Evolutionary conservation across 331 rosid genomes (phyloP).

Genomic region (Quercus lobata): DNA sequence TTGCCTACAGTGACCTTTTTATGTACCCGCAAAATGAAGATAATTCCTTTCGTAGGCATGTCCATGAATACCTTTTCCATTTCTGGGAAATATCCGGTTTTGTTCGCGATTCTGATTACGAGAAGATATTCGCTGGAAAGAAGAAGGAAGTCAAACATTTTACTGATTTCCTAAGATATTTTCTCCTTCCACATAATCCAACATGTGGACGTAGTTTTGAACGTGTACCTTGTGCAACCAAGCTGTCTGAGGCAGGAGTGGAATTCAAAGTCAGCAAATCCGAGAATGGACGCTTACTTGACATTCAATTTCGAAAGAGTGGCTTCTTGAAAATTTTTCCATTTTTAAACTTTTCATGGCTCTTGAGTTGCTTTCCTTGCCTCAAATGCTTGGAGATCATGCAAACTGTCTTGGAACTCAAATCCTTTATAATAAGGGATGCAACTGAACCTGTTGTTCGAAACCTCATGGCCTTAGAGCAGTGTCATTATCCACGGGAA

Average conservation of each 20-base stretch:
- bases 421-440: background rate
- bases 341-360: background rate
- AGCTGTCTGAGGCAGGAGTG: background rate
- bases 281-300: background rate
- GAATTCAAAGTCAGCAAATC: background rate
- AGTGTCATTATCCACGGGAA: constrained; percentile 35
- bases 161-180: background rate
- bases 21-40: too few species aligned
- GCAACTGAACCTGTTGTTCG: constrained; percentile 1
- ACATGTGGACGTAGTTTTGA: background rate
- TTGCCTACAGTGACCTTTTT: too few species aligned
- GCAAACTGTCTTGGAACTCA: background rate
- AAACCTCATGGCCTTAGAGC: constrained; percentile 29
- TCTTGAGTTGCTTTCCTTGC: constrained; percentile 26
- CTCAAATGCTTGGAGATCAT: constrained; percentile 33
- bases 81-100: too few species aligned
- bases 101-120: too few species aligned
- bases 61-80: background rate
- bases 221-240: background rate
- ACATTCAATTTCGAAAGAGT: background rate
- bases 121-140: background rate
- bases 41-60: background rate
- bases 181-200: too few species aligned
- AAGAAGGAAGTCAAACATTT: background rate
- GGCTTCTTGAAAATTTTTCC: background rate